These are phyloP conservation scores for Fusarium sp. DNA, from an alignment of 2,329 filamentous ascomycete genomes.

Conservation along the genomic window DNA sequence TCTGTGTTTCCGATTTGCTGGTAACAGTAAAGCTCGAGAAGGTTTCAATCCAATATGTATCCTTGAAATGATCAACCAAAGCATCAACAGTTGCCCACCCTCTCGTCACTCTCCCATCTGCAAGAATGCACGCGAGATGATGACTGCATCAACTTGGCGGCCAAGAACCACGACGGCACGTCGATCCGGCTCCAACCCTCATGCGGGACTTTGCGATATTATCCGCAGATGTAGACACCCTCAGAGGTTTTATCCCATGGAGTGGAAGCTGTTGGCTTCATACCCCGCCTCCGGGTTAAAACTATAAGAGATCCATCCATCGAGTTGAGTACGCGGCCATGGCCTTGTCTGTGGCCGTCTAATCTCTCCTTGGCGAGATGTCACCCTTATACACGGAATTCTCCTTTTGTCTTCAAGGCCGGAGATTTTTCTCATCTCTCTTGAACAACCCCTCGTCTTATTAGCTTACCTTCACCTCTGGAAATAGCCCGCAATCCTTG, in stretches of 20 bases:
- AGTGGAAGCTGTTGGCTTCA: neutral
- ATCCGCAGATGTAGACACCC: neutral
- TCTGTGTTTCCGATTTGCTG: neutral
- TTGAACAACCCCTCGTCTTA: neutral
- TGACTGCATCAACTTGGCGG: neutral
- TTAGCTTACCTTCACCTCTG: neutral
- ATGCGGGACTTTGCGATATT: neutral
- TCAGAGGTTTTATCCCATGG: neutral
- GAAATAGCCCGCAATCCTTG: neutral
- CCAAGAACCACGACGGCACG: constrained; percentile 4
- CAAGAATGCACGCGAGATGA: neutral
- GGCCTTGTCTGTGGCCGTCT: neutral
- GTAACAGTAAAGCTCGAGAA: neutral
- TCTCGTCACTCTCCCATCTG: neutral
- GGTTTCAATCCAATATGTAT: neutral
- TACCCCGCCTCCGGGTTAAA: neutral
- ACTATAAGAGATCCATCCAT: neutral
- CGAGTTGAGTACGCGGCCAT: neutral
- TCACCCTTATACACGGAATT: neutral
- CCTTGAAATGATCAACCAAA: neutral
- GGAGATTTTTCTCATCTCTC: constrained; percentile 1
- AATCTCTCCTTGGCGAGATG: neutral
- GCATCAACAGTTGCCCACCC: neutral
- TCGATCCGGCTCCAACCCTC: neutral
- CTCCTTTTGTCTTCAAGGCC: neutral